Percentiles rank a stretch among this genome's conserved stretches.
These are phyloP conservation scores for Arabidopsis suecica DNA, from an alignment of 345 rosid genomes.

Conservation along the genomic window DNA sequence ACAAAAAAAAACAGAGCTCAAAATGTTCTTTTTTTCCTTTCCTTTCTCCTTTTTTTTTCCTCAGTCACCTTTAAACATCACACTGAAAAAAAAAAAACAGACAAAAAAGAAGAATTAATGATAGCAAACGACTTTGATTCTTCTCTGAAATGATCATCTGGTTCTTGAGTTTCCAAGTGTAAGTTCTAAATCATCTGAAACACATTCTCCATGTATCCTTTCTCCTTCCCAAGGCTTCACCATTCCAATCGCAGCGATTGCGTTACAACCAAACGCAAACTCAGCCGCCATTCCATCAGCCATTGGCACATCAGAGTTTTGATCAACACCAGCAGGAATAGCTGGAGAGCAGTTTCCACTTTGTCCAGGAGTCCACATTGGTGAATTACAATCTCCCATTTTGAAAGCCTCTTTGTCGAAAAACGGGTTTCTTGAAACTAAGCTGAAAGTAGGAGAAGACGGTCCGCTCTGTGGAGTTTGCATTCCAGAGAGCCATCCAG, in stretches of 20 bases:
- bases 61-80: conserved; percentile 37
- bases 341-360: conserved; percentile 98
- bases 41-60: neutral
- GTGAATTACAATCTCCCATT: conserved; percentile 58
- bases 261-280: conserved; percentile 86
- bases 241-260: conserved; percentile 49
- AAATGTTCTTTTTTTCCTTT: conserved; percentile 2
- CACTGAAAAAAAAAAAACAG: conserved; percentile 18
- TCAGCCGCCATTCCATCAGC: conserved; percentile 79
- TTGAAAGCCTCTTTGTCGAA: conserved; percentile 68
- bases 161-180: conserved; percentile 90
- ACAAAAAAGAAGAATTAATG: conserved; percentile 3
- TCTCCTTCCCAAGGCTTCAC: conserved; percentile 99
- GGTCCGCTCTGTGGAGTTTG: conserved; percentile 84
- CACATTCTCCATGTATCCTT: conserved; percentile 92
- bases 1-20: neutral
- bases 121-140: conserved; percentile 18
- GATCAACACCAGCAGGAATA: conserved; percentile 76
- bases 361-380: conserved; percentile 99
- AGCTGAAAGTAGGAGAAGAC: conserved; percentile 90
- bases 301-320: conserved; percentile 84
- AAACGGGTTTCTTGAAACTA: conserved; percentile 83
- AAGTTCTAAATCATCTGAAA: conserved; percentile 94
- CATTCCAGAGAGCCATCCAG: conserved; percentile 80
- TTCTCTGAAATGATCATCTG: conserved; percentile 50